phyloP scores from a whole-genome alignment of 2,329 filamentous ascomycete genomes.

The Colletotrichum caudatum region DNA sequence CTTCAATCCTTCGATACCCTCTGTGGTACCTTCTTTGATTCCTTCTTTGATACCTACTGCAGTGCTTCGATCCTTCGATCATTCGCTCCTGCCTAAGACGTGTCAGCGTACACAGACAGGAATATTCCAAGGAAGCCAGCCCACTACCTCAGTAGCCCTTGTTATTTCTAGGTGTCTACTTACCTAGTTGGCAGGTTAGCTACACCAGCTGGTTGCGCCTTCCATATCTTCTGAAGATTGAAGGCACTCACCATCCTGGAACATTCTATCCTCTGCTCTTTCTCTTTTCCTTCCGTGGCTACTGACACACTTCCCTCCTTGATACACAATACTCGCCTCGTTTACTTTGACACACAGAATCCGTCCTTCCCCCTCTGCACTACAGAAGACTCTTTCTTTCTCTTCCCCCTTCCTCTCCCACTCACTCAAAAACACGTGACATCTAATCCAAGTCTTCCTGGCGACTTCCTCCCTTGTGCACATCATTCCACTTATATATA shows the following conservation, averaged over 20 bases:
- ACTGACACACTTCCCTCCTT: not conserved
- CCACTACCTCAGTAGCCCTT: not conserved
- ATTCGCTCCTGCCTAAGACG: not conserved
- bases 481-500: too few species aligned
- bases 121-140: not conserved
- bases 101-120: not conserved
- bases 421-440: not conserved
- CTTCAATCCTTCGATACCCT: too few species aligned
- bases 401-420: not conserved
- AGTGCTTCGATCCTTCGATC: not conserved
- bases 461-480: not conserved
- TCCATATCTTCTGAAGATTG: not conserved
- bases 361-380: not conserved
- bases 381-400: not conserved
- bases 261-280: slow-evolving; percentile 1
- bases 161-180: not conserved
- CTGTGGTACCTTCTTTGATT: too few species aligned
- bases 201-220: not conserved
- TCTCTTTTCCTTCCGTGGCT: not conserved
- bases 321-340: not conserved
- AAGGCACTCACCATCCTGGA: not conserved
- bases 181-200: not conserved
- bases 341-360: not conserved
- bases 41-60: not conserved
- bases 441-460: not conserved